Base-by-base conservation (phyloP, 2,329 filamentous ascomycete species). In the Xylaria polymorpha region DNA sequence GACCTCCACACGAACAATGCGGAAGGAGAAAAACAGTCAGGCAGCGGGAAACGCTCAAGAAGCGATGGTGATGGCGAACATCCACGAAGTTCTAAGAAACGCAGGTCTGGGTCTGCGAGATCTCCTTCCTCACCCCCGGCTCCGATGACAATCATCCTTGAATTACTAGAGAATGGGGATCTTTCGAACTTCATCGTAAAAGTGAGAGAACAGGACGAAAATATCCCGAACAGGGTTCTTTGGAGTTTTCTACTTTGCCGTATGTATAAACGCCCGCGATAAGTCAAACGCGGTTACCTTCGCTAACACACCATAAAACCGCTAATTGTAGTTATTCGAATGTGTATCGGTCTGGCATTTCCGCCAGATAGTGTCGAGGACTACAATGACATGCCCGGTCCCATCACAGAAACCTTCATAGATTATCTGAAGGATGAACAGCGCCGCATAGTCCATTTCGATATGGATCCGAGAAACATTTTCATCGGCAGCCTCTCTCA, bases 261-360 rank as follows among this genome's bases (percentile, higher is more conserved):
- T 69, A 63, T 35, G 69, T 62, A 35, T 44, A n/a, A 25, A 35
- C 60, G 15, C 43, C 43, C 6, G n/a, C 20, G 2, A 10, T 20
- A 20, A 7, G 3, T 46, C 37, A 4, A 20, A 2, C 43, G n/a
- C 6, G 18, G 43, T 46, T 8, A n/a, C n/a, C 43, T n/a, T 46
- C 4, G 6, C 43, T 46, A 6, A 46, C 20, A 20, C n/a, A 4
- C 9, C 18, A 5, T 12, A 18, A n/a, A 46, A 46, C 43, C 18
- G 15, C 25, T 29, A 29, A 12, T 2, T 29, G 32, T 39, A 71
- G 69, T 71, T 14, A 55, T 64, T 41, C 48, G 70, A 35, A 64
- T 66, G 60, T 71, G 70, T 56, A 71, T 68, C 15, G 70, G 60
- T 2, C 64, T 71, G 39, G 67, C 67, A 14, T 68, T 61, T 44